phyloP scores from a whole-genome alignment of 1,284 basidiomycete genomes.

The Amanita bisporigera region DNA sequence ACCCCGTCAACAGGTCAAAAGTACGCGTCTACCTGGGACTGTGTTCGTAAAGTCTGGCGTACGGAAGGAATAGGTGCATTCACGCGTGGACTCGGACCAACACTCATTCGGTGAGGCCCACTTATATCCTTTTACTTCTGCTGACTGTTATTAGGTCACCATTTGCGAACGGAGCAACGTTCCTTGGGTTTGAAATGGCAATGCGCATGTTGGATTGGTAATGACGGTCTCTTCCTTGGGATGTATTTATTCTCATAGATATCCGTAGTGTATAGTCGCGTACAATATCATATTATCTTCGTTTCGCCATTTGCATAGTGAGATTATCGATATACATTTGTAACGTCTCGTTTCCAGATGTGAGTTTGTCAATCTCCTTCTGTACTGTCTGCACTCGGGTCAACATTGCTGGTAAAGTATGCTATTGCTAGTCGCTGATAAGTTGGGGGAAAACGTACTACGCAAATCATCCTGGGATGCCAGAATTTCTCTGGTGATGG shows the following conservation, averaged over 20 bases:
- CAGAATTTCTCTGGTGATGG: slow-evolving; percentile 61
- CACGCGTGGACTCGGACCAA: slow-evolving; percentile 88
- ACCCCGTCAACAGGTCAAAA: slow-evolving; percentile 73
- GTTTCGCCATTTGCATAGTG: slow-evolving; percentile 81
- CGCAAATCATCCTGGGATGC: slow-evolving; percentile 76
- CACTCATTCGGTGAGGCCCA: slow-evolving; percentile 78
- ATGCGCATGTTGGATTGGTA: slow-evolving; percentile 62
- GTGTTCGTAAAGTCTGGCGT: slow-evolving; percentile 80
- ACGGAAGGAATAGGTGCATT: slow-evolving; percentile 87
- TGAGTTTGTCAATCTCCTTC: slow-evolving; percentile 75
- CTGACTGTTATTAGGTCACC: slow-evolving; percentile 61
- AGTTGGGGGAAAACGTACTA: slow-evolving; percentile 51
- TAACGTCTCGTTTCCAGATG: slow-evolving; percentile 78
- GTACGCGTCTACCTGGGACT: slow-evolving; percentile 84
- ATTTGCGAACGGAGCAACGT: slow-evolving; percentile 93
- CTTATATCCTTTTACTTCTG: slow-evolving; percentile 12
- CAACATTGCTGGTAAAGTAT: slow-evolving; percentile 58
- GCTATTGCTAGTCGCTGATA: slow-evolving; percentile 10
- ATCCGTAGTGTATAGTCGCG: background rate
- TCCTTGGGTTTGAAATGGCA: slow-evolving; percentile 91
- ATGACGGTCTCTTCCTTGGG: background rate
- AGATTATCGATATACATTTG: slow-evolving; percentile 91
- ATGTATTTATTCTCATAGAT: background rate
- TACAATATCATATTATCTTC: slow-evolving; percentile 50
- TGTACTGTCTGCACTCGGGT: slow-evolving; percentile 72